phyloP scores from a whole-genome alignment of 2,329 filamentous ascomycete genomes.

The Penicillium sp. region DNA sequence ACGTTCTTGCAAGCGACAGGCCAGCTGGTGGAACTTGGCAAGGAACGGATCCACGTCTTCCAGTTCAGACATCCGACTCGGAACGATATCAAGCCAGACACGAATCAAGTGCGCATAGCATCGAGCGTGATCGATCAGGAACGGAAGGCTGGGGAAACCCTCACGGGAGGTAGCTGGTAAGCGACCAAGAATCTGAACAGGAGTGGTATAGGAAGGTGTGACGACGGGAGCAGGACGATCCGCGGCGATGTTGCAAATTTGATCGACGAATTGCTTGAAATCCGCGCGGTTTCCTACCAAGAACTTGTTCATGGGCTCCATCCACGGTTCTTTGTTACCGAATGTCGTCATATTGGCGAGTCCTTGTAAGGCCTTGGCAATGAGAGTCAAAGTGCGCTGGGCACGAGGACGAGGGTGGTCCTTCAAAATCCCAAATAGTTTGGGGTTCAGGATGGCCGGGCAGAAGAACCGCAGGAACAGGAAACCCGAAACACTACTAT shows the following conservation, averaged over 20 bases:
- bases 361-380: conserved; percentile 88
- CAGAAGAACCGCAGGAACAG: conserved; percentile 94
- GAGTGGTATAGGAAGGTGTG: conserved; percentile 86
- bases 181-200: conserved; percentile 81
- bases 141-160: conserved; percentile 89
- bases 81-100: conserved; percentile 45
- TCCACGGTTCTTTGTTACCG: conserved; percentile 95
- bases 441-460: conserved; percentile 92
- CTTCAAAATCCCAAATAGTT: conserved; percentile 82
- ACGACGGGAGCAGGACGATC: conserved; percentile 64
- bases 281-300: conserved; percentile 70
- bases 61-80: conserved; percentile 39
- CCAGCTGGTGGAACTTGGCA: conserved; percentile 45
- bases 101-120: conserved; percentile 82
- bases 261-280: conserved; percentile 84
- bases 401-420: conserved; percentile 81
- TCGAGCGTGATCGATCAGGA: conserved; percentile 83
- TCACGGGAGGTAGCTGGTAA: conserved; percentile 78
- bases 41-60: conserved; percentile 41
- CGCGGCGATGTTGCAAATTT: conserved; percentile 76
- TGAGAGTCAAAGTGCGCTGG: conserved; percentile 83
- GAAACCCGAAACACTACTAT: conserved; percentile 93
- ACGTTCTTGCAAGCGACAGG: conserved; percentile 42
- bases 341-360: conserved; percentile 88
- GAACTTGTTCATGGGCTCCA: conserved; percentile 97